phyloP scores from a whole-genome alignment of 352 stramenopile genomes.

The Blastocystis hominis region DNA sequence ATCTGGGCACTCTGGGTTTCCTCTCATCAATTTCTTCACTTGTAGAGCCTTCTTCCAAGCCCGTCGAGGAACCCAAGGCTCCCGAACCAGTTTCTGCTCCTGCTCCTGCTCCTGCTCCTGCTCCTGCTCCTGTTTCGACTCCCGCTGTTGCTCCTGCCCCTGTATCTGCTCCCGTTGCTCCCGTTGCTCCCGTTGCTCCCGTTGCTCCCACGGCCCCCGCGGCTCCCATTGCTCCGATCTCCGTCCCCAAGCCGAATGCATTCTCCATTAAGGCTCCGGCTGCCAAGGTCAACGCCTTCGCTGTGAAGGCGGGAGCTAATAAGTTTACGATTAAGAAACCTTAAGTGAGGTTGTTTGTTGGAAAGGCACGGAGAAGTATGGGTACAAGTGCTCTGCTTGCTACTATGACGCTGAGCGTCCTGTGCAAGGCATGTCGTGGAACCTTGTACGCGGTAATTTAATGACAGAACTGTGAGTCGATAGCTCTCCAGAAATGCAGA shows the following conservation, averaged over 20 bases:
- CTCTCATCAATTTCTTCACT: background rate
- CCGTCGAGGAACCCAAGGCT: background rate
- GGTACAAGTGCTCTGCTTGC: background rate
- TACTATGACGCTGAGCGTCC: background rate
- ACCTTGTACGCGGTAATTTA: background rate
- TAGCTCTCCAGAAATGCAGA: conserved; percentile 2
- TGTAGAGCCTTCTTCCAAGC: background rate
- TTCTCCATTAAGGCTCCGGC: background rate
- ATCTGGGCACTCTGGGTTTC: background rate
- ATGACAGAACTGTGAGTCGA: background rate
- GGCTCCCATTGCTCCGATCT: background rate
- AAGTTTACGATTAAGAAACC: conserved; percentile 30
- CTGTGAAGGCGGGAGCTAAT: conserved; percentile 13
- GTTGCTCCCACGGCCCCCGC: background rate
- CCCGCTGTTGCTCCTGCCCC: background rate
- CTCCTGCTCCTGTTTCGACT: background rate
- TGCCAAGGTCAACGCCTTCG: conserved; percentile 4
- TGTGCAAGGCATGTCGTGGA: background rate
- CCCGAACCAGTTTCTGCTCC: background rate
- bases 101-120: background rate
- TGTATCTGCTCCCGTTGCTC: background rate
- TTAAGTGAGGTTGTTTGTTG: conserved; percentile 17
- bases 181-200: background rate
- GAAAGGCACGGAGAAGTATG: background rate
- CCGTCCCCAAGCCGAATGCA: background rate